Percentiles rank a stretch among this genome's conserved stretches.
Evolutionary conservation across 1,284 basidiomycete species (phyloP).

Genomic region (Fomitopsis betulina): DNA sequence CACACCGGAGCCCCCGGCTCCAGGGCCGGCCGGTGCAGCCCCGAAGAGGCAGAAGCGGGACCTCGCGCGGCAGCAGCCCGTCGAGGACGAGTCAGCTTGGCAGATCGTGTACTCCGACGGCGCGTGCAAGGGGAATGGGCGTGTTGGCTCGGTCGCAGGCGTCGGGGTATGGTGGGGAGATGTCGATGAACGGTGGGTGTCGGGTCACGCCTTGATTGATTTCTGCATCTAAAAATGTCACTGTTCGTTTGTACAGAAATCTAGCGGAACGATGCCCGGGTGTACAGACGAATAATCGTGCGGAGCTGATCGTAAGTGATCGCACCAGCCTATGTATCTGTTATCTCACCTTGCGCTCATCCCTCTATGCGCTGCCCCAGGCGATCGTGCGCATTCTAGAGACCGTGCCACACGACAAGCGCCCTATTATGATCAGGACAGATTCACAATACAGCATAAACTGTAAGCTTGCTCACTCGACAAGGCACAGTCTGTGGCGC

Average conservation of each 20-base stretch:
- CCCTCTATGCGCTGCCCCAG: slow-evolving; percentile 32
- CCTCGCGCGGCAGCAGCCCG: slow-evolving; percentile 10
- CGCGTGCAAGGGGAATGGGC: slow-evolving; percentile 75
- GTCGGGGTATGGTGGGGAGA: slow-evolving; percentile 77
- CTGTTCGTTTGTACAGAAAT: slow-evolving; percentile 43
- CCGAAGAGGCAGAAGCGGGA: neutral
- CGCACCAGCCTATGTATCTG: neutral
- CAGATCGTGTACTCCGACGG: slow-evolving; percentile 77
- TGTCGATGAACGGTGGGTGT: slow-evolving; percentile 50
- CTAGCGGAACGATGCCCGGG: slow-evolving; percentile 78
- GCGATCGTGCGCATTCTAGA: slow-evolving; percentile 75
- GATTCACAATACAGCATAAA: slow-evolving; percentile 77
- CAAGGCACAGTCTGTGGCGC: neutral
- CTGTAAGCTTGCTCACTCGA: slow-evolving; percentile 37
- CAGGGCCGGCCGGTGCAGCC: neutral
- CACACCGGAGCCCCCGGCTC: neutral
- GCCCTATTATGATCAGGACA: slow-evolving; percentile 62
- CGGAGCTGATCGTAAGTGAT: slow-evolving; percentile 73
- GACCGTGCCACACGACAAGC: slow-evolving; percentile 47
- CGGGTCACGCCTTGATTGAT: neutral
- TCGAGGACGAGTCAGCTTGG: slow-evolving; percentile 25
- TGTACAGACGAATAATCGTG: slow-evolving; percentile 83
- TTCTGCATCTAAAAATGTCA: neutral
- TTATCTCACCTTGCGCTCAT: neutral
- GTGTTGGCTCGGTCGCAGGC: slow-evolving; percentile 54